Conservation (phyloP, 1,284 basidiomycete genomes). For the Austroboletus novae-zelandiae region DNA sequence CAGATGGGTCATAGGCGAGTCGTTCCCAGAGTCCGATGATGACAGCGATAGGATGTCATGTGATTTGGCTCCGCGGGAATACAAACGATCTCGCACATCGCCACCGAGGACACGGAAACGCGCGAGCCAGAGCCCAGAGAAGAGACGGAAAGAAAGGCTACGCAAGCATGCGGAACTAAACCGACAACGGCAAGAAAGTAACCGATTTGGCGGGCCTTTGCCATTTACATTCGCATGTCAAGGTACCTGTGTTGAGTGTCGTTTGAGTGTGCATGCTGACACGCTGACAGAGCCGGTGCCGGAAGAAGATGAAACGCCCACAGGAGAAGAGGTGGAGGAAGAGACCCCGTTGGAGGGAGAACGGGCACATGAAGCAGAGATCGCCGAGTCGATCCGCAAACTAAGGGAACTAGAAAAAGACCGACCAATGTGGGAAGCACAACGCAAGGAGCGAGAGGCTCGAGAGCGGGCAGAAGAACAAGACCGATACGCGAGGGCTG, state of each 20-base stretch:
- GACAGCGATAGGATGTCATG: slow-evolving; percentile 26
- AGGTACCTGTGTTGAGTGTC: slow-evolving; percentile 11
- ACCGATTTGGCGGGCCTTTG: neutral
- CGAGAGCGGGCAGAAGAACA: slow-evolving; percentile 47
- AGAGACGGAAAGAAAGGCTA: slow-evolving; percentile 40
- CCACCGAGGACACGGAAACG: slow-evolving; percentile 43
- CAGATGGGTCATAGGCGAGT: slow-evolving; percentile 15
- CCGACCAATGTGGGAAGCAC: slow-evolving; percentile 58
- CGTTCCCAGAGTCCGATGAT: slow-evolving; percentile 6
- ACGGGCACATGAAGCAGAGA: slow-evolving; percentile 40
- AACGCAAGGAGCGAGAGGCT: slow-evolving; percentile 44
- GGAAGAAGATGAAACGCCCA: slow-evolving; percentile 35
- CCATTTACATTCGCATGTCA: slow-evolving; percentile 12
- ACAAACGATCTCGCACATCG: slow-evolving; percentile 48
- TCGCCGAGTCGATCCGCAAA: slow-evolving; percentile 65
- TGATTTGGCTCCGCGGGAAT: slow-evolving; percentile 17
- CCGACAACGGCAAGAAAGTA: slow-evolving; percentile 23
- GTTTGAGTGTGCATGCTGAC: slow-evolving; percentile 8
- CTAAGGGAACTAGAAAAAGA: slow-evolving; percentile 67
- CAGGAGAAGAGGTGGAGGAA: slow-evolving; percentile 1
- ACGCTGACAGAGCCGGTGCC: slow-evolving; percentile 29
- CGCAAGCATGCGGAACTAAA: slow-evolving; percentile 35
- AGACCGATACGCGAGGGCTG: slow-evolving; percentile 34
- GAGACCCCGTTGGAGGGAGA: slow-evolving; percentile 30
- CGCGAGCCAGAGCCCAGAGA: slow-evolving; percentile 38